These are phyloP conservation scores for Thuidium tamariscinum DNA, from an alignment of 225 moss, liverwort and hornwort species.

Conservation along the genomic window DNA sequence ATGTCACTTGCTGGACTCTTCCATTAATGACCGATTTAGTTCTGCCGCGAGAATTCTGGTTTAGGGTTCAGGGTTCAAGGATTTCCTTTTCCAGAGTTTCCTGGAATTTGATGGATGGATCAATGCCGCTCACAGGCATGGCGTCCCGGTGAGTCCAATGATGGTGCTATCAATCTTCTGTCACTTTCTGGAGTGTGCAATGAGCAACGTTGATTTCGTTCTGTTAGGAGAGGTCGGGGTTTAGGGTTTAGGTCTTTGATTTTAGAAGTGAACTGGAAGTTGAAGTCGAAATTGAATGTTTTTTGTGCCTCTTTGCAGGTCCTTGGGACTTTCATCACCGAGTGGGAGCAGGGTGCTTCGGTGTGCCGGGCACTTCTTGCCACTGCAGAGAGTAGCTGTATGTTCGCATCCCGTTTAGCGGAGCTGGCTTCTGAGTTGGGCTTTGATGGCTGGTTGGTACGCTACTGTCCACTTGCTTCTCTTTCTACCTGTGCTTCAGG, in stretches of 20 bases:
- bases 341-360: conserved; percentile 56
- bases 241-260: not conserved
- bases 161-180: not conserved
- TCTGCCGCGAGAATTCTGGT: too few relatives aligned
- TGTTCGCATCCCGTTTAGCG: conserved; percentile 75
- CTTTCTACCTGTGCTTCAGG: not conserved
- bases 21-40: too few relatives aligned
- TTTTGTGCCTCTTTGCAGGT: conserved; percentile 23
- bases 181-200: too few relatives aligned
- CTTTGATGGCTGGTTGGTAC: conserved; percentile 97
- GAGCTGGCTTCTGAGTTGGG: conserved; percentile 79
- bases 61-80: too few relatives aligned
- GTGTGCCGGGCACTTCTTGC: conserved; percentile 58
- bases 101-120: conserved; percentile 21
- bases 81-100: too few relatives aligned
- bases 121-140: conserved; percentile 74
- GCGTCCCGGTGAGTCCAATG: conserved; percentile 44
- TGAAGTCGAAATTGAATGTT: not conserved
- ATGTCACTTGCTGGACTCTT: too few relatives aligned
- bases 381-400: conserved; percentile 28
- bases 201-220: not conserved
- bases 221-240: not conserved
- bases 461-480: not conserved
- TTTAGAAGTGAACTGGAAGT: not conserved
- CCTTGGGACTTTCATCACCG: conserved; percentile 88